These are phyloP conservation scores for Trametes cubensis DNA, from an alignment of 768 basidiomycete genomes.

Conservation along the genomic window DNA sequence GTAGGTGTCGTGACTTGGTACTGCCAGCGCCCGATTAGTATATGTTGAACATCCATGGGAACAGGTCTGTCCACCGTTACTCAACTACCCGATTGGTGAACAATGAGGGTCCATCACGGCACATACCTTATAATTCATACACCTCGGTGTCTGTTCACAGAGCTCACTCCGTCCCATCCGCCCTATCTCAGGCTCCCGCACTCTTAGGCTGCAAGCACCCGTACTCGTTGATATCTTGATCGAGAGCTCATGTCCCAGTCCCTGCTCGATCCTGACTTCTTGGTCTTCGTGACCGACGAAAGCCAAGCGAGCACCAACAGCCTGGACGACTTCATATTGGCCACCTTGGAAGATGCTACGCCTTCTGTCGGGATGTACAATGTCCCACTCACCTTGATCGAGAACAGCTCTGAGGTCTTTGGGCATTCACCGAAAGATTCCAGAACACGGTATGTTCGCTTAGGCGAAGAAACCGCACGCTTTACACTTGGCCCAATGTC, in stretches of 20 bases:
- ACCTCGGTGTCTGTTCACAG: background rate
- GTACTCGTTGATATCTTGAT: no score
- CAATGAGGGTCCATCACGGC: no score
- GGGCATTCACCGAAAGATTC: background rate
- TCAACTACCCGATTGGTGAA: background rate
- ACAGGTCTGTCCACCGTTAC: background rate
- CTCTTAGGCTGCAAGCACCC: no score
- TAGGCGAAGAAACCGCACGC: background rate
- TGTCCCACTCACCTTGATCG: background rate
- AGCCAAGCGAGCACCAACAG: background rate
- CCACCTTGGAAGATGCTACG: background rate
- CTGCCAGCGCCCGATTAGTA: background rate
- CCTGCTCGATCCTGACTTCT: no score
- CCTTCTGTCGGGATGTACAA: background rate
- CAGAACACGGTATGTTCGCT: background rate
- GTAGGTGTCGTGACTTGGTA: no score
- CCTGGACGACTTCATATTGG: background rate
- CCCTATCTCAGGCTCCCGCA: no score
- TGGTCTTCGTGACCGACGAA: background rate
- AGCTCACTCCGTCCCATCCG: background rate
- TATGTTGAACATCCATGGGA: background rate
- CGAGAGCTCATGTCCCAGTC: no score
- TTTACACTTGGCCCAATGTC: constrained; percentile 6
- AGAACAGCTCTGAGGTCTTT: background rate
- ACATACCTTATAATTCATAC: background rate